Evolutionary conservation across 2,329 filamentous ascomycete species (phyloP).

Genomic region (Colletotrichum sp.): DNA sequence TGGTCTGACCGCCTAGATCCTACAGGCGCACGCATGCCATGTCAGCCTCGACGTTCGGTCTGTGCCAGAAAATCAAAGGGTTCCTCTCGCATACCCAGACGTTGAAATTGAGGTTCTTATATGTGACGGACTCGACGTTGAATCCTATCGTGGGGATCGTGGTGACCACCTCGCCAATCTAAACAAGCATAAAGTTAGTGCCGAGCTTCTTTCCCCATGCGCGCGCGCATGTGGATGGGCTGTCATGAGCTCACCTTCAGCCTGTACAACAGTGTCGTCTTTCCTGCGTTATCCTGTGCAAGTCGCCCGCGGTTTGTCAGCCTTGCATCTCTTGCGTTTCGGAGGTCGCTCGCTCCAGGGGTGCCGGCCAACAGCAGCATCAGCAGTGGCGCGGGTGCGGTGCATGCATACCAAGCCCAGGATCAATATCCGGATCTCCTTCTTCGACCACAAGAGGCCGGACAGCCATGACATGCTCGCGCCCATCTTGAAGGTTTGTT

Average conservation of each 20-base stretch:
- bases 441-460: slow-evolving; percentile 84
- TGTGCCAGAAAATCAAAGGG: background rate
- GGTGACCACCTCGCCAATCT: slow-evolving; percentile 98
- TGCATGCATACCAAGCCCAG: slow-evolving; percentile 78
- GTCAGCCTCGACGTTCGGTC: slow-evolving; percentile 21
- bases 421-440: slow-evolving; percentile 97
- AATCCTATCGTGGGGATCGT: slow-evolving; percentile 99
- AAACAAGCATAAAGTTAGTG: slow-evolving; percentile 23
- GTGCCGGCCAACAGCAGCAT: background rate
- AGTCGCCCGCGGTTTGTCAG: slow-evolving; percentile 15
- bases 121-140: slow-evolving; percentile 98
- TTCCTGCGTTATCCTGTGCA: slow-evolving; percentile 93
- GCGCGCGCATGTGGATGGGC: background rate
- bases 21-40: slow-evolving; percentile 34
- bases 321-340: background rate
- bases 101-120: slow-evolving; percentile 98
- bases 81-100: slow-evolving; percentile 76
- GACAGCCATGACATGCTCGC: slow-evolving; percentile 73
- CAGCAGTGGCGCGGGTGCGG: background rate
- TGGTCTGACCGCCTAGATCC: slow-evolving; percentile 98
- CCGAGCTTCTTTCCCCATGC: background rate
- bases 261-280: slow-evolving; percentile 95
- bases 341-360: background rate
- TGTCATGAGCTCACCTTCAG: slow-evolving; percentile 70
- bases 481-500: slow-evolving; percentile 58